phyloP scores from a whole-genome alignment of 2,329 filamentous ascomycete genomes.

The Botryotinia globosa region DNA sequence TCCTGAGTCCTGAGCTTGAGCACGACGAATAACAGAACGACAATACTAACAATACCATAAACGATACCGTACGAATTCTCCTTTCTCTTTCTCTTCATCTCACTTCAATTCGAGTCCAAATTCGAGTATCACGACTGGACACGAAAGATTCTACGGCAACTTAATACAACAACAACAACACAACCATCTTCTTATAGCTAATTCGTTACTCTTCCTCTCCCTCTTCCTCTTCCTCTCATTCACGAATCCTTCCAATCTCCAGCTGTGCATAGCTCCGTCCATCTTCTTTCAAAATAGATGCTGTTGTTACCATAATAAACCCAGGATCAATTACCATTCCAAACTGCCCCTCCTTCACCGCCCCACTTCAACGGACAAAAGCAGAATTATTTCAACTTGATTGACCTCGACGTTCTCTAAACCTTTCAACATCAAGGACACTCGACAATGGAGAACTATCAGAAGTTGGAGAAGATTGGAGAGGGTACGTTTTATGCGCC shows the following conservation, averaged over 20 bases:
- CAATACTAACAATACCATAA: not conserved
- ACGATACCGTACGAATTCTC: not conserved
- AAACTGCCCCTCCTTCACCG: slow-evolving; percentile 26
- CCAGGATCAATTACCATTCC: slow-evolving; percentile 22
- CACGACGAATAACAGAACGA: slow-evolving; percentile 8
- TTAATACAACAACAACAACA: not conserved
- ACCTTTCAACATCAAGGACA: slow-evolving; percentile 24
- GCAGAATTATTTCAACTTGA: slow-evolving; percentile 30
- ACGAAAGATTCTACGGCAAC: not conserved
- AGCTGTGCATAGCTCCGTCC: slow-evolving; percentile 14
- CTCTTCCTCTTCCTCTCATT: too few relatives aligned
- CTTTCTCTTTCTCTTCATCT: not conserved
- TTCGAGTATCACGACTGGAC: not conserved
- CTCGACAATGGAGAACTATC: slow-evolving; percentile 77
- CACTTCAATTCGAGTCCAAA: not conserved
- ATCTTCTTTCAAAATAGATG: slow-evolving; percentile 25
- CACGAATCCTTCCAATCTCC: not conserved
- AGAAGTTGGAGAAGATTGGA: slow-evolving; percentile 94
- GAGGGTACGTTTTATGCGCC: slow-evolving; percentile 63
- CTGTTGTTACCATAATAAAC: slow-evolving; percentile 23
- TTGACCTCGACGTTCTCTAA: slow-evolving; percentile 34
- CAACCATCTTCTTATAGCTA: slow-evolving; percentile 1
- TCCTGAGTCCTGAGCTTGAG: slow-evolving; percentile 6
- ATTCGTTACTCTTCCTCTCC: not conserved
- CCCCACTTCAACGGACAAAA: slow-evolving; percentile 27